A percentile compares a stretch with the other conserved stretches of the same genome.
Evolutionary conservation across 2,329 filamentous ascomycete genomes (phyloP).

Genomic region (Coniella vitis): DNA sequence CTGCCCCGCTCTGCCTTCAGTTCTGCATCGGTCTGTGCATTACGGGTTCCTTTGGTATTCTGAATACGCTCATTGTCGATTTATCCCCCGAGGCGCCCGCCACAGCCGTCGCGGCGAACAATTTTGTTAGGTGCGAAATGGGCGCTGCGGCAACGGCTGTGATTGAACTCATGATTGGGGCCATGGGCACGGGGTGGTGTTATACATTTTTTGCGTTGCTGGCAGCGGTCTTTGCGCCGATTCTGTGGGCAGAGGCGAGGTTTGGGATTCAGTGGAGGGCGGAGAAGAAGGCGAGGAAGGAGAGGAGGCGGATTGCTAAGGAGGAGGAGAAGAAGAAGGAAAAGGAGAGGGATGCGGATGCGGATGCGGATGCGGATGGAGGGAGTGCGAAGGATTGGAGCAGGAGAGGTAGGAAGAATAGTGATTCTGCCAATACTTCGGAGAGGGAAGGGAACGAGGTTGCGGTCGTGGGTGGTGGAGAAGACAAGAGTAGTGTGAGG

Average conservation of each 20-base stretch:
- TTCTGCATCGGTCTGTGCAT: slow-evolving; percentile 52
- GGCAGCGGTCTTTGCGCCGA: slow-evolving; percentile 40
- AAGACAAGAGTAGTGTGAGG: no score
- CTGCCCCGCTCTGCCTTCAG: slow-evolving; percentile 47
- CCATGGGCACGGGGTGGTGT: slow-evolving; percentile 55
- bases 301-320: slow-evolving; percentile 23
- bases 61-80: slow-evolving; percentile 59
- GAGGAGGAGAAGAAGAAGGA: slow-evolving; percentile 19
- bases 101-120: slow-evolving; percentile 58
- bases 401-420: background rate
- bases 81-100: slow-evolving; percentile 54
- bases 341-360: background rate
- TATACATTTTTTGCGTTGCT: slow-evolving; percentile 52
- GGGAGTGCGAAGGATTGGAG: background rate
- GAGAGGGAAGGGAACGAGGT: no score
- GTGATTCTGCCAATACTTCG: no score
- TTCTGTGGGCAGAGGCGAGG: slow-evolving; percentile 42
- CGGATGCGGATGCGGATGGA: background rate
- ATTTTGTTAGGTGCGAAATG: slow-evolving; percentile 54
- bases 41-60: slow-evolving; percentile 55
- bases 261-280: slow-evolving; percentile 45
- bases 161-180: slow-evolving; percentile 50
- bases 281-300: slow-evolving; percentile 37
- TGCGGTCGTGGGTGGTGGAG: no score
- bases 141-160: slow-evolving; percentile 53